These are phyloP conservation scores for Torulaspora pretoriensis DNA, from an alignment of 1,139 yeast species.

Conservation along the genomic window DNA sequence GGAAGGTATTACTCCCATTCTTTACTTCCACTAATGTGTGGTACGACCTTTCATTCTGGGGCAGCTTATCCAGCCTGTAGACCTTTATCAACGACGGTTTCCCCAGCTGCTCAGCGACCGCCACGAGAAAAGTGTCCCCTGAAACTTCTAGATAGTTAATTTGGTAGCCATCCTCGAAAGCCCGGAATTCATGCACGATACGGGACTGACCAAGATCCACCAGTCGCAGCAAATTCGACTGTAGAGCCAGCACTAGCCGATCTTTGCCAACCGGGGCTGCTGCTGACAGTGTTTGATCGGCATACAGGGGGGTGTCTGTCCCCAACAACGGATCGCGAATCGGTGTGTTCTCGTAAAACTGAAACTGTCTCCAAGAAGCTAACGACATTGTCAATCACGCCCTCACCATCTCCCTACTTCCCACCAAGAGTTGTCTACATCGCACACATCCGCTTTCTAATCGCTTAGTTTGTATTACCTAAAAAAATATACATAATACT, in stretches of 20 bases:
- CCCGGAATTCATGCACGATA: conserved; percentile 49
- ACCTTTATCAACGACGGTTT: conserved; percentile 61
- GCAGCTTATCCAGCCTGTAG: conserved; percentile 61
- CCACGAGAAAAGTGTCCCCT: conserved; percentile 50
- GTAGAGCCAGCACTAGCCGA: conserved; percentile 56
- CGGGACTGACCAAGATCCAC: conserved; percentile 48
- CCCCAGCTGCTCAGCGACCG: conserved; percentile 74
- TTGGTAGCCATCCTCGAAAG: conserved; percentile 61
- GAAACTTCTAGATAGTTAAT: conserved; percentile 54
- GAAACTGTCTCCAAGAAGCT: conserved; percentile 78
- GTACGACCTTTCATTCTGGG: conserved; percentile 39
- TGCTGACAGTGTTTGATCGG: conserved; percentile 68
- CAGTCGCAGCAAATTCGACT: conserved; percentile 53
- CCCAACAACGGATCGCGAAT: conserved; percentile 76
- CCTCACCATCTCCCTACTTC: neutral
- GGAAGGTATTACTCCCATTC: conserved; percentile 62
- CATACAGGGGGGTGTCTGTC: conserved; percentile 61
- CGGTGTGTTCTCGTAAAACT: conserved; percentile 79
- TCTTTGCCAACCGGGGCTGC: conserved; percentile 49
- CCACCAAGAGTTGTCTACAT: neutral
- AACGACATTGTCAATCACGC: conserved; percentile 37
- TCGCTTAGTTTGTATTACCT: conserved; percentile 17
- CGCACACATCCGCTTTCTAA: conserved; percentile 3
- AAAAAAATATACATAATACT: conserved; percentile 16
- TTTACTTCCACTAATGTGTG: conserved; percentile 43